phyloP scores from a whole-genome alignment of 768 basidiomycete species.

The Lentinus brumalis region DNA sequence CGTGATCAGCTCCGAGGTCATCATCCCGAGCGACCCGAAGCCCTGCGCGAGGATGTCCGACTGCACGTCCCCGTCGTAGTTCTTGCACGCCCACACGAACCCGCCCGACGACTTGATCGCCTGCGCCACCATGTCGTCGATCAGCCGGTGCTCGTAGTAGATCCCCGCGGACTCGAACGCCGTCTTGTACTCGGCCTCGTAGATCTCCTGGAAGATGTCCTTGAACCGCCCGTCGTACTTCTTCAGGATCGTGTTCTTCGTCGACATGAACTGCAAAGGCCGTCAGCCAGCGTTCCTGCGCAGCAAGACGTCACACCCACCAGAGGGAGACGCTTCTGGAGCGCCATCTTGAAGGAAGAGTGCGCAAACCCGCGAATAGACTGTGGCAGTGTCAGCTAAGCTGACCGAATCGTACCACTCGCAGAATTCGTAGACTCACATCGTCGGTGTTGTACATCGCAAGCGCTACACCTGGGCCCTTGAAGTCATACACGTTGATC shows the following conservation, averaged over 20 bases:
- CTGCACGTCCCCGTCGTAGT: slow-evolving; percentile 63
- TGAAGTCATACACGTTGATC: slow-evolving; percentile 92
- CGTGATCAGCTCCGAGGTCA: slow-evolving; percentile 94
- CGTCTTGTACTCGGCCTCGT: slow-evolving; percentile 75
- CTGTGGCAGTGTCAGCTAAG: slow-evolving; percentile 35
- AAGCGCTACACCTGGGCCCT: slow-evolving; percentile 90
- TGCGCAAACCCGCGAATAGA: slow-evolving; percentile 96
- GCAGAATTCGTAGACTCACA: slow-evolving; percentile 38
- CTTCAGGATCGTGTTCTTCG: slow-evolving; percentile 97
- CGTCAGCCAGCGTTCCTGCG: not conserved
- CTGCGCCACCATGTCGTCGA: slow-evolving; percentile 99
- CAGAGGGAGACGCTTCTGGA: slow-evolving; percentile 75
- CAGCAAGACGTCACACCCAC: slow-evolving; percentile 36
- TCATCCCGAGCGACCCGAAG: slow-evolving; percentile 96
- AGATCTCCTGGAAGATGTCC: slow-evolving; percentile 98
- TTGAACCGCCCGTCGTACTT: slow-evolving; percentile 99
- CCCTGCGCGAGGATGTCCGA: slow-evolving; percentile 97
- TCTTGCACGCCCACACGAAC: slow-evolving; percentile 70
- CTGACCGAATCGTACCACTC: not conserved
- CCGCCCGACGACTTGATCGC: slow-evolving; percentile 96
- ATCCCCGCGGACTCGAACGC: slow-evolving; percentile 71
- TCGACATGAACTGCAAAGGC: slow-evolving; percentile 81
- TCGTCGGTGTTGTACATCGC: slow-evolving; percentile 99
- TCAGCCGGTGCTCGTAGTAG: slow-evolving; percentile 95
- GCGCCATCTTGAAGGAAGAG: slow-evolving; percentile 96